Percentiles rank a stretch among this genome's conserved stretches.
Evolutionary conservation across 2,329 filamentous ascomycete genomes (phyloP).

Genomic region (Nigrograna mackinnonii): DNA sequence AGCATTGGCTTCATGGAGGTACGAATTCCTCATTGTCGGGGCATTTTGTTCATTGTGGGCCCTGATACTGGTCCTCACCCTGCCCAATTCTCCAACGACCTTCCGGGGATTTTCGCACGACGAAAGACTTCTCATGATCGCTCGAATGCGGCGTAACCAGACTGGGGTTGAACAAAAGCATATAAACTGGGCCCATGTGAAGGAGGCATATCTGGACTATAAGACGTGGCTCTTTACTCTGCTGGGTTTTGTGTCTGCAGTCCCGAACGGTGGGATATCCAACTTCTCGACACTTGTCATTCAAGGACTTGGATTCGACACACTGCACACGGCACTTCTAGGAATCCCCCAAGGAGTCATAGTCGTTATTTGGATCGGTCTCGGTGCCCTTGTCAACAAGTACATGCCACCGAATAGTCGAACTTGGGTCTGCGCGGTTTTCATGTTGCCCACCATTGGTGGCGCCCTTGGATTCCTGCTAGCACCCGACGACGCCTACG

Average conservation of each 20-base stretch:
- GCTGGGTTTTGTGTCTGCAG: constrained; percentile 24
- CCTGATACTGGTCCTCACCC: not conserved
- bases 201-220: constrained; percentile 32
- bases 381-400: not conserved
- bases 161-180: constrained; percentile 52
- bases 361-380: not conserved
- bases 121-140: not conserved
- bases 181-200: constrained; percentile 45
- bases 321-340: constrained; percentile 54
- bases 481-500: not conserved
- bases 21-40: not conserved
- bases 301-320: constrained; percentile 48
- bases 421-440: not conserved
- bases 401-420: not conserved
- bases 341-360: constrained; percentile 25
- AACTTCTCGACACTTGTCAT: constrained; percentile 21
- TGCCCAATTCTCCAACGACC: not conserved
- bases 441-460: not conserved
- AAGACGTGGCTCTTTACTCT: constrained; percentile 34
- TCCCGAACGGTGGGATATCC: constrained; percentile 38
- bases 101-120: not conserved
- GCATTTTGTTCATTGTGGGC: not conserved
- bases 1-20: not conserved
- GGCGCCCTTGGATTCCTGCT: not conserved
- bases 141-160: constrained; percentile 31